Percentiles rank a stretch among this genome's conserved stretches.
Conservation (phyloP, 1,284 basidiomycete genomes). For the Thecaphora frezii region DNA sequence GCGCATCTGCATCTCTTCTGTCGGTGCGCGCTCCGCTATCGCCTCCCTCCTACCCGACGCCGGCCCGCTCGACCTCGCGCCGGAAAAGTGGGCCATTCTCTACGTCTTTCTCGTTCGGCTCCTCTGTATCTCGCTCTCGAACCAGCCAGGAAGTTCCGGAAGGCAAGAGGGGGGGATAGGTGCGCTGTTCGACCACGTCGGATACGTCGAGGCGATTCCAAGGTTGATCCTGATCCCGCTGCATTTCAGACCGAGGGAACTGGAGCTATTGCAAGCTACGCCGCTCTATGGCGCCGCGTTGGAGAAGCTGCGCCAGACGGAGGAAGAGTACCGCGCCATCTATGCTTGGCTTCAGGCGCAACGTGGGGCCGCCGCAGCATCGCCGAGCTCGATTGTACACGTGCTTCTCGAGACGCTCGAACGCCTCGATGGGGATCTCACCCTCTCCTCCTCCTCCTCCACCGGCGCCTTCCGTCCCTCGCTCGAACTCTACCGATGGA, state of each 20-base stretch:
- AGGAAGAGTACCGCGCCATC: constrained; percentile 2
- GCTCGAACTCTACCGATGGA: constrained; percentile 41
- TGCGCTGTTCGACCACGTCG: constrained; percentile 9
- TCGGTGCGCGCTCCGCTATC: constrained; percentile 1
- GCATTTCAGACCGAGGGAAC: constrained; percentile 24
- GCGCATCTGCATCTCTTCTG: constrained; percentile 20
- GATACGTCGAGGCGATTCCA: constrained; percentile 37
- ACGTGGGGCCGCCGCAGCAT: background rate
- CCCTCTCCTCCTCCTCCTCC: no score
- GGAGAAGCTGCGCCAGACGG: constrained; percentile 15
- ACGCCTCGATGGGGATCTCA: no score
- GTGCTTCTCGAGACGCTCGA: background rate
- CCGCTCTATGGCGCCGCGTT: constrained; percentile 30
- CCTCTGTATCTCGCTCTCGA: background rate
- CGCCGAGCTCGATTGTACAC: no score
- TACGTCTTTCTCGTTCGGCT: constrained; percentile 13
- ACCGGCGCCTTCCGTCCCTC: background rate
- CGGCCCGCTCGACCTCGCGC: constrained; percentile 1
- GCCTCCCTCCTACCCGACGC: background rate
- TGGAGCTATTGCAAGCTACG: constrained; percentile 28
- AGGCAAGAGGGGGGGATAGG: background rate
- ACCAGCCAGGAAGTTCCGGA: no score
- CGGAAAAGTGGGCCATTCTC: constrained; percentile 24
- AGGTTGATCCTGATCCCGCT: constrained; percentile 27
- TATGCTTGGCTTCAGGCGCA: background rate